phyloP scores from a whole-genome alignment of 2,329 filamentous ascomycete genomes.

The Huntiella moniliformis region DNA sequence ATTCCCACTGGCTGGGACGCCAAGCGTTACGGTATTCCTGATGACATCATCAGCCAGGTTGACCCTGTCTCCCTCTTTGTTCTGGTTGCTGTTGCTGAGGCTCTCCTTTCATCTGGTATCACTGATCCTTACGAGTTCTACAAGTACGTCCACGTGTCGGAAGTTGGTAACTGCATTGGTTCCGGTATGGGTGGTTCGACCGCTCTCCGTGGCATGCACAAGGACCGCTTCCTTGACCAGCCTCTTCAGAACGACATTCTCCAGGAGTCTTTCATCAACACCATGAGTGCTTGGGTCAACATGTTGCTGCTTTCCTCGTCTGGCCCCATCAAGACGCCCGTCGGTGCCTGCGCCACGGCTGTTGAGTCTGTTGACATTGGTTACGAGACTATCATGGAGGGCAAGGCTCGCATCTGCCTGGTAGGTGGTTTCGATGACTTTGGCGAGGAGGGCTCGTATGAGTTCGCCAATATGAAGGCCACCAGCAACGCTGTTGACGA shows the following conservation, averaged over 20 bases:
- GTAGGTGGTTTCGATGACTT: conserved; percentile 99
- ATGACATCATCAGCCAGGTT: conserved; percentile 94
- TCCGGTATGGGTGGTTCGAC: conserved; percentile 93
- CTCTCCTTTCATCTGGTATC: conserved; percentile 80
- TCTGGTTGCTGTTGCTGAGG: conserved; percentile 81
- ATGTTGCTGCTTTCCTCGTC: conserved; percentile 96
- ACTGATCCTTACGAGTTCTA: conserved; percentile 99
- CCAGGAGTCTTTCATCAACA: conserved; percentile 99
- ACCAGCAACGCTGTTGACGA: conserved; percentile 97
- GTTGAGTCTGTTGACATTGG: conserved; percentile 96
- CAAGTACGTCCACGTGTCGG: conserved; percentile 95
- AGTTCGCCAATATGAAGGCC: conserved; percentile 99
- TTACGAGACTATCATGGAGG: conserved; percentile 95
- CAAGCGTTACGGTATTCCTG: conserved; percentile 86
- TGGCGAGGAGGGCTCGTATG: conserved; percentile 95
- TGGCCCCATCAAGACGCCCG: conserved; percentile 94
- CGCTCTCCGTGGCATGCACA: conserved; percentile 93
- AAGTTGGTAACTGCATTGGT: conserved; percentile 95
- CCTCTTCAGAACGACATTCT: conserved; percentile 97
- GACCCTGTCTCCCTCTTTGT: conserved; percentile 93
- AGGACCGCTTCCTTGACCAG: conserved; percentile 90
- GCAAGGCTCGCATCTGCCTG: conserved; percentile 92
- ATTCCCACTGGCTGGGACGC: conserved; percentile 95
- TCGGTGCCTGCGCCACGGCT: conserved; percentile 90
- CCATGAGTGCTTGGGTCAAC: conserved; percentile 98